phyloP scores from a whole-genome alignment of 768 basidiomycete genomes.

The Podaxis sp. region DNA sequence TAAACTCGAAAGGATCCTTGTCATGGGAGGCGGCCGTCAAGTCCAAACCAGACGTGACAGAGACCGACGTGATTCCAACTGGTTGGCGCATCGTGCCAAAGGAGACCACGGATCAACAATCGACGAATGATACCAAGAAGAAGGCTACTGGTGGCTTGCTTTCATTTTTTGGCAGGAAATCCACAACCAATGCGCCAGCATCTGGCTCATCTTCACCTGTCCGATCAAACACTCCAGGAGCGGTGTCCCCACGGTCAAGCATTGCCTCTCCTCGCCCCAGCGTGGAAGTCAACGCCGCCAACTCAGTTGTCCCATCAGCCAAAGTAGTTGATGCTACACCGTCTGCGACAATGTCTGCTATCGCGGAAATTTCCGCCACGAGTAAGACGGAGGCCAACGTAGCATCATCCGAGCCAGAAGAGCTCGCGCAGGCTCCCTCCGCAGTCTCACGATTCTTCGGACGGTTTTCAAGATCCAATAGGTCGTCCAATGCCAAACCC shows the following conservation, averaged over 20 bases:
- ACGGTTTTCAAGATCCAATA: conserved; percentile 60
- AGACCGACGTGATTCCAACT: conserved; percentile 59
- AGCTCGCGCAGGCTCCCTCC: conserved; percentile 46
- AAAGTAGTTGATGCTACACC: conserved; percentile 4
- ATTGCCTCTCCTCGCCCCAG: conserved; percentile 15
- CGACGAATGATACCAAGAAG: conserved; percentile 43
- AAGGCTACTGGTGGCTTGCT: conserved; percentile 59
- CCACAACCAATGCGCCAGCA: conserved; percentile 13
- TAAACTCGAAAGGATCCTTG: conserved; percentile 69
- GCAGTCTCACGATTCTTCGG: conserved; percentile 83
- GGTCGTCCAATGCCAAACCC: conserved; percentile 32
- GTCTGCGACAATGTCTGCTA: conserved; percentile 6
- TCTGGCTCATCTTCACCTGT: conserved; percentile 16
- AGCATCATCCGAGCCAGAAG: conserved; percentile 16
- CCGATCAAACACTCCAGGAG: conserved; percentile 17
- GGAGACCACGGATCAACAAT: conserved; percentile 35
- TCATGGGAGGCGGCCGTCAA: conserved; percentile 76
- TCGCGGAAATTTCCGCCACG: conserved; percentile 1
- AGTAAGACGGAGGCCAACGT: neutral
- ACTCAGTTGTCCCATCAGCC: conserved; percentile 4
- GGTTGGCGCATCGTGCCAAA: conserved; percentile 76
- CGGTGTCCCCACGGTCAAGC: conserved; percentile 23
- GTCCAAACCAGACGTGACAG: conserved; percentile 43
- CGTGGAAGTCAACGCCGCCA: conserved; percentile 3
- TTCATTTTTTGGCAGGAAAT: conserved; percentile 66